Evolutionary conservation across 257 asterid species (phyloP).

Genomic region (Mentha longifolia): DNA sequence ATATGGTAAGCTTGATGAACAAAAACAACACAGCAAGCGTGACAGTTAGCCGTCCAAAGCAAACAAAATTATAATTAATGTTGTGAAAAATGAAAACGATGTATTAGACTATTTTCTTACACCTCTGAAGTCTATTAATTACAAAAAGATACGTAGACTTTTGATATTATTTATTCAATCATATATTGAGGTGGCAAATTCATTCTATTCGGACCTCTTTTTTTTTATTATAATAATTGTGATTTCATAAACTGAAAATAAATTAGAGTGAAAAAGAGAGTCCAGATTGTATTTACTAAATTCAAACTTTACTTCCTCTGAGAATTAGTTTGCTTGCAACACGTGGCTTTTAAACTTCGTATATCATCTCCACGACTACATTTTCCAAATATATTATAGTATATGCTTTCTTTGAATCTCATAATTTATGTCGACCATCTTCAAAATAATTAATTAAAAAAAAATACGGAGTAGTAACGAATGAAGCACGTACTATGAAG

Average conservation of each 20-base stretch:
- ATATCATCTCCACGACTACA: not conserved
- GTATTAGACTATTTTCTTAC: not conserved
- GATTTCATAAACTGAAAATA: not conserved
- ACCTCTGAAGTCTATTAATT: not conserved
- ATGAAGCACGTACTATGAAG: not conserved
- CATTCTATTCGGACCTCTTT: not conserved
- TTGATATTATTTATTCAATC: not conserved
- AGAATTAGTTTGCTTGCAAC: not conserved
- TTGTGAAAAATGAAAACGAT: not conserved
- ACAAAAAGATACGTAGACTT: not conserved
- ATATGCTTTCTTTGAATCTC: too few species aligned
- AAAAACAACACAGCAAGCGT: not conserved
- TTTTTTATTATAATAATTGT: not conserved
- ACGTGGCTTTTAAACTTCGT: not conserved
- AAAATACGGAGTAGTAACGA: too few species aligned
- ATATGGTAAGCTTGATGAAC: not conserved
- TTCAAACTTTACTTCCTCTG: not conserved
- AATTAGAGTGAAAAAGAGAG: too few species aligned
- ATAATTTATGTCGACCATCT: too few species aligned
- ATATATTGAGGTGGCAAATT: not conserved
- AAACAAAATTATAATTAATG: not conserved
- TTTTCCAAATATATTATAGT: not conserved
- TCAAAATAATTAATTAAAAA: not conserved
- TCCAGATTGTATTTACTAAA: too few species aligned
- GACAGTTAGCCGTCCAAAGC: constrained; percentile 18